These are phyloP conservation scores for Russula vinacea DNA, from an alignment of 768 basidiomycete species.

Conservation along the genomic window DNA sequence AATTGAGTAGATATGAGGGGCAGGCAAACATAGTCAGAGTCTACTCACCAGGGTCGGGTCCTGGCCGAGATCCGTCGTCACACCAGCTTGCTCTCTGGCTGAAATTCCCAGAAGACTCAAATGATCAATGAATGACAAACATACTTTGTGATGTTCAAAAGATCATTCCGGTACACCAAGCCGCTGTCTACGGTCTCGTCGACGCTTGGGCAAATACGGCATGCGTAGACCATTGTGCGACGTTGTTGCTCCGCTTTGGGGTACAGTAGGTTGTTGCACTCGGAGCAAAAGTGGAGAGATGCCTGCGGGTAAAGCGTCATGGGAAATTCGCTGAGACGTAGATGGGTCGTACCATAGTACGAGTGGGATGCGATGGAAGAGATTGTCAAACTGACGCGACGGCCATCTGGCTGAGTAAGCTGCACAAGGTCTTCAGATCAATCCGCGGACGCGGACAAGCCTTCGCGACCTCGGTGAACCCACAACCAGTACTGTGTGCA, in stretches of 20 bases:
- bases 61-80: conserved; percentile 80
- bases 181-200: conserved; percentile 83
- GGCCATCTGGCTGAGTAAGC: too few species aligned
- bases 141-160: conserved; percentile 91
- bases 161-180: conserved; percentile 90
- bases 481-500: too few species aligned
- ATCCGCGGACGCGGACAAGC: too few species aligned
- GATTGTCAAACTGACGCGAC: too few species aligned
- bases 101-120: conserved; percentile 14
- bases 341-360: conserved; percentile 15
- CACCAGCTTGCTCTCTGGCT: conserved; percentile 85
- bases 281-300: conserved; percentile 85
- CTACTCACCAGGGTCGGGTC: conserved; percentile 80
- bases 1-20: conserved; percentile 9
- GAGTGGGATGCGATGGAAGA: background rate
- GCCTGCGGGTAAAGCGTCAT: conserved; percentile 46
- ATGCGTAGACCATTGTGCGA: conserved; percentile 83
- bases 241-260: conserved; percentile 87
- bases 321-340: background rate
- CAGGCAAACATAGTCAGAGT: conserved; percentile 5
- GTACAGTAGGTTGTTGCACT: conserved; percentile 94
- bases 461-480: too few species aligned
- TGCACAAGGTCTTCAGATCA: too few species aligned
- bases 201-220: conserved; percentile 80
- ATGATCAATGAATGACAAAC: conserved; percentile 26